Evolutionary conservation across 2,329 filamentous ascomycete species (phyloP), one percentile per base, ranked within the genome.

Genomic region (Huntiella decipiens): DNA sequence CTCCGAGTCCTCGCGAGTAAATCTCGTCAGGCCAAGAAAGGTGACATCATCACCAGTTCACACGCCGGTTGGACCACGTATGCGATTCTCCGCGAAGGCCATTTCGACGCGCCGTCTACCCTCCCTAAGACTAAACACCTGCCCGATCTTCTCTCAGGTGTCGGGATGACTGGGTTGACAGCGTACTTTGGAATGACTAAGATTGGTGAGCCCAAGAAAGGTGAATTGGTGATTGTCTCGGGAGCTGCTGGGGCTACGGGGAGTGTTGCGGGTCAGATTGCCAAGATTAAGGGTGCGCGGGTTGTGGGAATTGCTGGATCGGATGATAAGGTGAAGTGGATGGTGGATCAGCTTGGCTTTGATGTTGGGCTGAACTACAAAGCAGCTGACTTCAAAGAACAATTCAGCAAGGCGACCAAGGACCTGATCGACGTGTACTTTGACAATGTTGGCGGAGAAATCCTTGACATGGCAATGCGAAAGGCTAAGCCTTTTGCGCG

Each of bases 181-280:
- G 82, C 82, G 2, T 87, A 83, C 62, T 81, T 82, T 52, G 82
- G 82, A 15, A 73, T 87, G 57, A 59, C 73, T 28, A 70, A 80
- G 46, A 71, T 87, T 39, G 82, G 74, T 2, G 63, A 79, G 46
- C 73, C 79, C 36, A 74, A 78, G 58, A 59, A 70, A 2, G 80
- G 80, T 4, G 79, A 87, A 52, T 76, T 79, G 3, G 81, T 88
- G 1, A 79, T 87, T 5, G 78, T 88, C 0, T 81, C 75, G 6
- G 82, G 80, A 5, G 82, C 82, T 1, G 82, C 82, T 0, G 82
- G 82, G 2, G 82, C 82, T 0, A 87, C 82, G 0, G 82, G 82
- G 1, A 79, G 72, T 55, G 73, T 87, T 1, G 82, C 74, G 0
- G 81, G 79, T 0, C 82, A 88, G 61, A 83, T 87, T 53, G 79